phyloP scores from a whole-genome alignment of 345 rosid species.

The Lepidium aucheri region DNA sequence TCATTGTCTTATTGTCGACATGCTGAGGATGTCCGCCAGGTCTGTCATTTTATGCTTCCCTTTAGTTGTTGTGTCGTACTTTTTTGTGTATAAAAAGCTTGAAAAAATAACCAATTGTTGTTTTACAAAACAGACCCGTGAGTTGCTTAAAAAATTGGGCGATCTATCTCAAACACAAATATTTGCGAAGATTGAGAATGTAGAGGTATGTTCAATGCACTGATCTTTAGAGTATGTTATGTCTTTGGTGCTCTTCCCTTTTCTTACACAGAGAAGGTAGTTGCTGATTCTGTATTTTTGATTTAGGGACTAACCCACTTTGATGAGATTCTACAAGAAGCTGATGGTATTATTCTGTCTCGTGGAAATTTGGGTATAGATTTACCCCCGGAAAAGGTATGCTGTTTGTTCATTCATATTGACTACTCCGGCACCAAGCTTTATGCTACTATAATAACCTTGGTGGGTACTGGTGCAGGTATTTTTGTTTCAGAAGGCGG shows the following conservation, averaged over 20 bases:
- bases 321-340: constrained; percentile 97
- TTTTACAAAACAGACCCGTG: constrained; percentile 57
- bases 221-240: background rate
- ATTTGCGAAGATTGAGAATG: constrained; percentile 90
- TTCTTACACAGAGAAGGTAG: background rate
- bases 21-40: constrained; percentile 96
- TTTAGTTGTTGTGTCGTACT: background rate
- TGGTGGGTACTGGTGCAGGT: constrained; percentile 41
- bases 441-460: background rate
- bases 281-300: background rate
- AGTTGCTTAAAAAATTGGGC: constrained; percentile 66
- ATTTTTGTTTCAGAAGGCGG: constrained; percentile 88
- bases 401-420: constrained; percentile 11
- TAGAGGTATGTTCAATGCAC: constrained; percentile 47
- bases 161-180: constrained; percentile 88
- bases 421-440: background rate
- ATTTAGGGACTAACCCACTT: constrained; percentile 84
- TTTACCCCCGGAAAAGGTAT: constrained; percentile 96
- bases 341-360: constrained; percentile 97
- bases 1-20: constrained; percentile 88
- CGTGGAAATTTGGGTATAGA: constrained; percentile 97
- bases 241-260: background rate
- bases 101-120: constrained; percentile 6
- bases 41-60: constrained; percentile 7
- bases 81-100: background rate